Conservation (phyloP, 768 basidiomycete species). For the Lanmaoa rubissima region DNA sequence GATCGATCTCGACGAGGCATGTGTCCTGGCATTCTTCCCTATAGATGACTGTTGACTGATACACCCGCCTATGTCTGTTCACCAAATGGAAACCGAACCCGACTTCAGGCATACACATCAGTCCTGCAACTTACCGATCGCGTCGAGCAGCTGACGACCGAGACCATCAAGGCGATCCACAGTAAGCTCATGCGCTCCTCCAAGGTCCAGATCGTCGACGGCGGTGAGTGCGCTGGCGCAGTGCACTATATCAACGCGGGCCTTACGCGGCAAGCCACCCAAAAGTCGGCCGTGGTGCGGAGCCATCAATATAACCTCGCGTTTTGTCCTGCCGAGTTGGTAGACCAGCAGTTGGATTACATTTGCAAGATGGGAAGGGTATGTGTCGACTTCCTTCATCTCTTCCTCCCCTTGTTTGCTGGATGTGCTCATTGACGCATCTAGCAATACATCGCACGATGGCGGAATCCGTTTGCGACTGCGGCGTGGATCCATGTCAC, state of each 20-base stretch:
- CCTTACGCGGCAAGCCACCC: slow-evolving; percentile 26
- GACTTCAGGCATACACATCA: slow-evolving; percentile 24
- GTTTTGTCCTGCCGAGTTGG: slow-evolving; percentile 29
- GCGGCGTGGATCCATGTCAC: slow-evolving; percentile 37
- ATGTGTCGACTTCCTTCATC: not conserved
- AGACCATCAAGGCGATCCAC: slow-evolving; percentile 29
- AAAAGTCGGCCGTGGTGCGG: slow-evolving; percentile 30
- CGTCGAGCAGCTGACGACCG: slow-evolving; percentile 28
- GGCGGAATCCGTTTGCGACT: slow-evolving; percentile 38
- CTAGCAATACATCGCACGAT: slow-evolving; percentile 37
- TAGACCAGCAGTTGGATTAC: slow-evolving; percentile 34
- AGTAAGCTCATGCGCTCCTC: slow-evolving; percentile 32
- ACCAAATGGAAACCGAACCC: not conserved
- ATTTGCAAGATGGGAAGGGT: slow-evolving; percentile 36
- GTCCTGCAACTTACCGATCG: slow-evolving; percentile 23
- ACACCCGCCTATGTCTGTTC: not conserved
- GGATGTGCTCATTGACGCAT: not conserved
- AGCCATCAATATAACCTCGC: slow-evolving; percentile 35
- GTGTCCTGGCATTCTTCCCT: not conserved
- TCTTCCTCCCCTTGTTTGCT: not conserved
- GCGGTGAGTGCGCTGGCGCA: not conserved
- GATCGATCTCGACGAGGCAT: slow-evolving; percentile 28
- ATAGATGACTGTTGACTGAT: not conserved
- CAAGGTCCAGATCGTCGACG: slow-evolving; percentile 26
- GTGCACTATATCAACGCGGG: slow-evolving; percentile 33